phyloP scores from a whole-genome alignment of 768 basidiomycete species.

The Xerocomus spinulosus region DNA sequence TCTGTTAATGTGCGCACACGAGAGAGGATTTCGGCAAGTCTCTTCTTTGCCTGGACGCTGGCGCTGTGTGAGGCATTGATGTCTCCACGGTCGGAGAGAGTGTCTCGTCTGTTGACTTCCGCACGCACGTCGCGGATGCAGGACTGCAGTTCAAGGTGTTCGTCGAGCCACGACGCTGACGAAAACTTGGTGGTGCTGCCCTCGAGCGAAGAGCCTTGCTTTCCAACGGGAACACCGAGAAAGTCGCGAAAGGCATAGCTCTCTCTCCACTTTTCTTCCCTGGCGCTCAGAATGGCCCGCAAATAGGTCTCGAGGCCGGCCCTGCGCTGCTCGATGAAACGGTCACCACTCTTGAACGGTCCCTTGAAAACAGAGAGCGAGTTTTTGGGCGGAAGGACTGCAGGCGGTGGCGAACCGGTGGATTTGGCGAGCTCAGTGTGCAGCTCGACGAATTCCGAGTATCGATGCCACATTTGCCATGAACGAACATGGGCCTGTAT shows the following conservation, averaged over 20 bases:
- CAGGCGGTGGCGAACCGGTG: constrained; percentile 78
- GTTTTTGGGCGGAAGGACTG: constrained; percentile 81
- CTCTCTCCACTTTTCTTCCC: constrained; percentile 81
- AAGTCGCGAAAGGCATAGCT: constrained; percentile 79
- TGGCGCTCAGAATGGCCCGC: constrained; percentile 76
- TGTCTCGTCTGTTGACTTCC: constrained; percentile 83
- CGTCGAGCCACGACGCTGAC: constrained; percentile 82
- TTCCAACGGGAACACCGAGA: constrained; percentile 73
- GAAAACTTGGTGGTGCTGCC: constrained; percentile 52
- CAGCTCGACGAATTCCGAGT: constrained; percentile 90
- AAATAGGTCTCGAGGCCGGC: constrained; percentile 78
- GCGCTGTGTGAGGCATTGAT: constrained; percentile 67
- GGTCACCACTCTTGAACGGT: constrained; percentile 45
- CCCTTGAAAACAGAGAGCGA: constrained; percentile 60
- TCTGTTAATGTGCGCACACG: constrained; percentile 69
- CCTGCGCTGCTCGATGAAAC: constrained; percentile 72
- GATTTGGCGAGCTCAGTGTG: constrained; percentile 75
- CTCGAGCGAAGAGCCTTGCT: constrained; percentile 35
- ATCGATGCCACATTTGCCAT: constrained; percentile 93
- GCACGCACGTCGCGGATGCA: constrained; percentile 79
- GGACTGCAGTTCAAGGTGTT: constrained; percentile 73
- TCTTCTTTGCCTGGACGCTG: constrained; percentile 82
- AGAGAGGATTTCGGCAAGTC: constrained; percentile 70
- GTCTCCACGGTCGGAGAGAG: constrained; percentile 72
- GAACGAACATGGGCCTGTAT: constrained; percentile 85